Evolutionary conservation across 495 filamentous ascomycete species (phyloP), one percentile per base, ranked within the genome.

Genomic region (Aspergillus heteromorphus): DNA sequence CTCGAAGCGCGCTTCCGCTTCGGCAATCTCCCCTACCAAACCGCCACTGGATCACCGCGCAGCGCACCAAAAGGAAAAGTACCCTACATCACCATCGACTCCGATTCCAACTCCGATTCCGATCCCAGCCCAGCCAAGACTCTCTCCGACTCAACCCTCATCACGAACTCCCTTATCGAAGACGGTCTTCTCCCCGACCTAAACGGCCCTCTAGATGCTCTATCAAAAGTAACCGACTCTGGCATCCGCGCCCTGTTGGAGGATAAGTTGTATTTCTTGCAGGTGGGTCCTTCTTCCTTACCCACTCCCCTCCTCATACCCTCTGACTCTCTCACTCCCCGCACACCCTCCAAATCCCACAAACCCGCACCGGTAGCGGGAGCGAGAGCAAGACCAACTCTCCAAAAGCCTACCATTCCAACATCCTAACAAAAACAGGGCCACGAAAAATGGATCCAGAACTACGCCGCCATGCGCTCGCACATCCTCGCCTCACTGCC

Each of bases 1-100:
- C 75, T 87, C 49, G 84, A 88, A 58, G 70, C 79, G 20, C 83
- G 82, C 1, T 71, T 88, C 7, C 83, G 84, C 19, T 75, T 84
- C 50, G 73, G 67, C 4, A 65, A 65, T 0, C 38, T 85, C 11
- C 40, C 66, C 0, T 87, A 88, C 65, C 49, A 41, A 2, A 56
- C 60, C 4, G 76, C 71, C 0, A 27, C 52, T 0, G 84, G 83
- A 0, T 79, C 75, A 0, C 43, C 65, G 0, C 38, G 31, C 18
- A 56, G 64, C n/a, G 77, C 67, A 1, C 83, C 84, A 0, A 73
- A 66, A 21, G 80, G 81, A 16, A 87, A 87, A 63, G 73, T 87
- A 20, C 85, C 84, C 3, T 88, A 87, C 60, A 48, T 71, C 23
- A 49, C 62, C 11, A 48, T 64, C 31, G 23, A 75, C 7, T 57